Evolutionary conservation across 331 rosid species (phyloP), one percentile per base, ranked within the genome.

Genomic region (Malus hybrid): DNA sequence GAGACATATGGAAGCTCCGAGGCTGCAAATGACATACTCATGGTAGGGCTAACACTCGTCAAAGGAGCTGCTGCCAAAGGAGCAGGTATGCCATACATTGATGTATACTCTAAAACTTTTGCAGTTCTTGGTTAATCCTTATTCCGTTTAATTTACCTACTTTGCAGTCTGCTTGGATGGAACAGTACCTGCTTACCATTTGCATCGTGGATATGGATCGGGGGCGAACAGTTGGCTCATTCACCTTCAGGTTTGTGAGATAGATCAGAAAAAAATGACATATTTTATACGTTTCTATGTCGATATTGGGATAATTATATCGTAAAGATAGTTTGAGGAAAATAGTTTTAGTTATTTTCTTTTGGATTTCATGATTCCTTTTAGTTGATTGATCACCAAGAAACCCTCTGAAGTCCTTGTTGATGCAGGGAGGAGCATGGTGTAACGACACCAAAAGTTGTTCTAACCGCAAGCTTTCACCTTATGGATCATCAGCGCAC

Each of bases 371-470:
- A 15, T 50, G 56, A 50, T 50, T 16, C 56, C 48, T 34, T 65
- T 65, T 9, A 8, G 50, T 65, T 65, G 70, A 18, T 19, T 65
- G 50, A 32, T 34, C 1, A 2, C 16, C 50, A 65, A 65, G 19
- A 18, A 10, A 33, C 19, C 70, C 15, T 18, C 48, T 15, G 11
- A 34, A 65, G 28, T 65, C 52, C 48, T 34, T 65, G 11, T 54
- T 50, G 67, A 88, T 85, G 80, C 91, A 94, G 97, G 97, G 99
- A 71, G 99, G 99, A 76, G 99, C 96, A 71, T 94, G 97, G 97
- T 94, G 99, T 80, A 82, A 89, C 48, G 85, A 80, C 68, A 33
- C 86, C 62, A 89, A 86, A 74, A 84, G 84, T 52, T 90, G 99
- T 44, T 88, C 86, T 68, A 83, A 79, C 72, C 96, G 97, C 69